Base-by-base conservation (phyloP, 805 yeast genomes). In the Wickerhamia fluorescens region DNA sequence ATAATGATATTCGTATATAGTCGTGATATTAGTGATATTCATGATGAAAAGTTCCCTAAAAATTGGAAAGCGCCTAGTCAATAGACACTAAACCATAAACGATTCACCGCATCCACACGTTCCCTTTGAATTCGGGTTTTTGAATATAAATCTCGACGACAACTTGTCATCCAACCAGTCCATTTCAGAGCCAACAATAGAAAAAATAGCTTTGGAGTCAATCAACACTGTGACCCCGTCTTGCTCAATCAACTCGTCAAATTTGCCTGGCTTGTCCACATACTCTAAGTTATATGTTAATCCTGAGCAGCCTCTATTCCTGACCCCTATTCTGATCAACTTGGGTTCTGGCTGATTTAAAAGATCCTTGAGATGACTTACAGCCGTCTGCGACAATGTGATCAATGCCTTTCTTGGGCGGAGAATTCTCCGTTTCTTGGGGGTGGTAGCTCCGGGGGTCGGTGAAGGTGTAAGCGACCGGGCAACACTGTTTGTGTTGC, bases 31-130 rank as follows among this genome's bases (percentile, higher is more conserved):
- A 10, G 20, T 18, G 20, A 18, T 8, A n/a, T n/a, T n/a, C n/a
- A n/a, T n/a, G n/a, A n/a, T n/a, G n/a, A n/a, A n/a, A n/a, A n/a
- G n/a, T n/a, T n/a, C n/a, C n/a, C n/a, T n/a, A n/a, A n/a, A n/a
- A n/a, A n/a, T n/a, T n/a, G n/a, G n/a, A n/a, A n/a, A n/a, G n/a
- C n/a, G n/a, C n/a, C n/a, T n/a, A n/a, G n/a, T n/a, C n/a, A n/a
- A n/a, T n/a, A n/a, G n/a, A n/a, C n/a, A n/a, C n/a, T 61, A 88
- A 6, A 89, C 96, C 96, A 88, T 92, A 56, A 92, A 92, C 4
- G 96, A 85, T 62, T 92, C 98, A 31, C 98, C 98, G 57, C 98
- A 92, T 8, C 98, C 98, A 60, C 98, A 92, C 28, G 95, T 84
- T 18, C 97, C 98, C 63, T 89, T 92, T 22, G 95, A 82, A 59